Base-by-base conservation (phyloP, 1,284 basidiomycete species). In the Amanita bisporigera region DNA sequence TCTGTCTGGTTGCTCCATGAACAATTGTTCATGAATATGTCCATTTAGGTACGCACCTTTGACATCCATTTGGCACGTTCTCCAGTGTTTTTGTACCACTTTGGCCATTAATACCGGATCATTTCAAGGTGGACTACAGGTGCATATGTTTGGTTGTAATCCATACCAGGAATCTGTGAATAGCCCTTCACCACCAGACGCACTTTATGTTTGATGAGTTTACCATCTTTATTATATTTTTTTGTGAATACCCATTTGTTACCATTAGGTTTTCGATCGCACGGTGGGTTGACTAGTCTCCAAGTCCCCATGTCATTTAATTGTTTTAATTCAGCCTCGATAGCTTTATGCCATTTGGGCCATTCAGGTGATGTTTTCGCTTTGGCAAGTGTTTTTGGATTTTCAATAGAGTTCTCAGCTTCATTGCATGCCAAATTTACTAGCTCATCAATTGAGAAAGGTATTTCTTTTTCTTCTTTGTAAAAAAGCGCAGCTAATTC, bases 71-170 rank as follows among this genome's bases (percentile, higher is more conserved):
- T 79, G 76, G 4, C 75, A 67, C 26, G 81, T 58, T 21, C 74
- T 67, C 62, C 68, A 70, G 59, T 74, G 66, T n/a, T 14, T 71
- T 47, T 2, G 26, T 4, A 75, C 74, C 5, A 76, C 77, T 1
- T 78, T 33, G 0, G 76, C 70, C 2, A 81, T 66, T 2, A 82
- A 59, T 1, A 70, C 52, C 76, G 55, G 6, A 82, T 69, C 0
- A 77, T 71, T 4, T 69, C 61, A 21, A 75, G 71, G n/a, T 69
- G 57, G n/a, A 74, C 75, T 0, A 79, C 74, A 3, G 79, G 81
- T 1, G 80, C 67, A 59, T 72, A 81, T 3, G 77, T 80, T 40
- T 81, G 70, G 11, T 74, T 68, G 67, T 76, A 84, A 55, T 71
- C 67, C 7, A 64, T 58, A 6, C 70, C 69, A 14, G 26, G 62